Base-by-base conservation (phyloP, 345 rosid species). In the Eutrema heterophyllum region DNA sequence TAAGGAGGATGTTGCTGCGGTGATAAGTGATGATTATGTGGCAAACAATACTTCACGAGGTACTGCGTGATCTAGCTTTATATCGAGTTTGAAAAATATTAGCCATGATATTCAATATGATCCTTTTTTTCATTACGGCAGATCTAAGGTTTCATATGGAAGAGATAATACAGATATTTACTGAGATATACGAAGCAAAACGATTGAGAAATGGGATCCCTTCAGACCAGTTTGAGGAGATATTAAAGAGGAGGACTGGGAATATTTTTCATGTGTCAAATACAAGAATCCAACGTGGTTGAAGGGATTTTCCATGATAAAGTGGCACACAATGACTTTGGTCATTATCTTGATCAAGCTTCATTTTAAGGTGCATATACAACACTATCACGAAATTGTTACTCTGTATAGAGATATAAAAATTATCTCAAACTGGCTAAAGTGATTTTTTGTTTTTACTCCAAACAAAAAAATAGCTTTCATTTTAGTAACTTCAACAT, bases 151-250 rank as follows among this genome's bases (percentile, higher is more conserved):
- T 88, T 72, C 86, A 79, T 72, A 79, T 87, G 54, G 89, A 87
- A 57, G 98, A 89, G 81, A 89, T 89, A 61, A 64, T 88, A 68
- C 83, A 86, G 68, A 93, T 97, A 80, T 88, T 83, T 88, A 83
- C 88, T 64, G 95, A 94, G 78, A 86, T 91, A 90, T 57, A 78
- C 70, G 92, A 87, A 76, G 96, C 93, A 29, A 88, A 83, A 75
- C 84, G 36, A 66, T 88, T 86, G 87, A 79, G 53, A 71, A 84
- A 79, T 55, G 84, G 78, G 41, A 68, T 89, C 75, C 81, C 85
- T 40, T 84, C 96, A 64, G 87, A 82, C 72, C 82, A 90, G 78
- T 77, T 91, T 62, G 93, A 89, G 78, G 84, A 95, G 63, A 73
- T 91, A 56, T 78, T 94, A 53, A 77, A 85, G 61, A 80, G 86